Evolutionary conservation across 169 alveolate genomes (phyloP), one percentile per base, ranked within the genome.

Genomic region (Eimeria maxima): DNA sequence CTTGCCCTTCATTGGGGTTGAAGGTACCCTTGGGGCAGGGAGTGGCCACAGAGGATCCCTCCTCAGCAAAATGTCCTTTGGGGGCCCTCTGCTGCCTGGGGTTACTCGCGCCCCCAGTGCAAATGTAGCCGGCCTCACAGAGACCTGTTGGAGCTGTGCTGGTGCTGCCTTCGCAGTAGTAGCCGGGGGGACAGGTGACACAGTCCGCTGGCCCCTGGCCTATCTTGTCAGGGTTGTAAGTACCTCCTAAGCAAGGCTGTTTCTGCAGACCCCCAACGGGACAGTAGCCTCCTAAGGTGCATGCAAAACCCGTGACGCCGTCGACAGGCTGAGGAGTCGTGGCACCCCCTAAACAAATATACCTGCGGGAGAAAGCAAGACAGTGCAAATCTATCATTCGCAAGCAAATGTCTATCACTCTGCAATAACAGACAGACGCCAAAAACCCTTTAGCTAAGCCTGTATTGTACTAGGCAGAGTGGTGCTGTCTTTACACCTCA

Each of bases 221-320:
- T 18, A 80, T 45, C 60, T 90, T 50, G 93, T 42, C 63, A 38
- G 91, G 67, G 47, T 76, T 73, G 81, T 71, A 91, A 1, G 90
- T 91, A 22, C 95, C 95, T 3, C 45, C 50, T 1, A 95, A 95
- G 78, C 98, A 97, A 29, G 94, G 95, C 24, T 95, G 83, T 57
- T 97, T 96, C 44, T 91, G 27, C 14, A 60, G 50, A 10, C 98
- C 89, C 0, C 98, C 98, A 18, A 42, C 53, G 13, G 97, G 97
- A 92, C 98, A 97, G 93, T 97, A 97, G n/a, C 87, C n/a, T 0
- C 98, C 98, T 63, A 87, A 81, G 0, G 97, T 97, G 83, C 98
- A 97, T 42, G 91, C 78, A 45, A 60, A 63, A 60, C 95, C 95
- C 24, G 69, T 47, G 67, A 47, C 29, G 44, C 90, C 90, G 65